Base-by-base conservation (phyloP, 495 filamentous ascomycete genomes). In the Daldinia loculata region DNA sequence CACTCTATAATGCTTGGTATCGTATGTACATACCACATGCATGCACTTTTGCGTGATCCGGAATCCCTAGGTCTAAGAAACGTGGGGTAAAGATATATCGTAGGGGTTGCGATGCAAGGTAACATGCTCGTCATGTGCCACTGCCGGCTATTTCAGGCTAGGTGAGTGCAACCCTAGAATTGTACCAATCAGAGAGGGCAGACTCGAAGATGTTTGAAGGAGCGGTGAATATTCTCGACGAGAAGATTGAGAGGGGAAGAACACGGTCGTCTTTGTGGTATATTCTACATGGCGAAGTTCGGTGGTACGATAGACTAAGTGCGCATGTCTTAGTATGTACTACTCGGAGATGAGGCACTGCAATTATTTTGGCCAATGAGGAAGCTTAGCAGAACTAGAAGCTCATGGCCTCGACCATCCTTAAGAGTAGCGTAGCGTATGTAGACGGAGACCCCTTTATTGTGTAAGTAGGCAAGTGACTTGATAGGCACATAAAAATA, bases 141-240 rank as follows among this genome's bases (percentile, higher is more conserved):
- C 30, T 41, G 27, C 45, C 61, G 61, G 61, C 56, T 72, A 68
- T 72, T 67, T 68, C 26, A 69, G 32, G 52, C 56, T 29, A 69
- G 61, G 63, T 68, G 56, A 15, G 53, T 66, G 66, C 36, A 69
- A 66, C 70, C 43, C 53, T 55, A 48, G 9, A 53, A 53, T 32
- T 48, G 56, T 61, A 15, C 65, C 61, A 66, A 72, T 72, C 56
- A 53, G 50, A 53, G 43, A 45, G 29, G 32, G 15, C 7, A 39
- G 41, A 39, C 39, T 65, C 5, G 51, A 68, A 51, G 29, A 17
- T 38, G 32, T 41, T 63, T 22, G 14, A 69, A 69, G 61, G 57
- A 73, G 70, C 70, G 70, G 70, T 73, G 66, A 69, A 63, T 73
- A 43, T 24, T n/a, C 24, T 58, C 48, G 5, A 61, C n/a, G 11